Base-by-base conservation (phyloP, 1,284 basidiomycete species). In the Melampsora americana region DNA sequence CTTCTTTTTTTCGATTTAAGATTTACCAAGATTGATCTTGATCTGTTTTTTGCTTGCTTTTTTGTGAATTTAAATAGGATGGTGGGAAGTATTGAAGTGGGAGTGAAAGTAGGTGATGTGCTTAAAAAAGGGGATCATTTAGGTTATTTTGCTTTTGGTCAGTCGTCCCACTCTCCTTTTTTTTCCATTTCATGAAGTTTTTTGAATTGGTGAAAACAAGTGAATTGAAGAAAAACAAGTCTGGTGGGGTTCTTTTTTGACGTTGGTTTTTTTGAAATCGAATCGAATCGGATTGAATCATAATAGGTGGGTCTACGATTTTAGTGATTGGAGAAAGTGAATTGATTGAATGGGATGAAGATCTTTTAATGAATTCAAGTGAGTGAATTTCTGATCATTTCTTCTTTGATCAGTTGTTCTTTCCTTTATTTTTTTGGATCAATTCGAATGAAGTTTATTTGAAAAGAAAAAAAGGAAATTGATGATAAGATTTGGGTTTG, bases 101-200 rank as follows among this genome's bases (percentile, higher is more conserved):
- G 44, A 35, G 60, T 75, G 9, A 62, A 75, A 59, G 12, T 68
- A 1, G 73, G 73, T 28, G 56, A 75, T n/a, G 35, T 23, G 18
- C 50, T 75, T 6, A 68, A 28, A 23, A 75, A 75, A 46, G 73
- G 73, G 3, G 20, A 75, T 9, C 64, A 75, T 68, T 61, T 75
- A 44, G 73, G 73, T 14, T 75, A 75, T n/a, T 75, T 75, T 32
- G 73, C 73, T 20, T 75, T 75, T 64, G 73, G 73, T 75, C 0
- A 32, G 73, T 64, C 1, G 1, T 50, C n/a, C n/a, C n/a, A n/a
- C n/a, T n/a, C n/a, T n/a, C n/a, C n/a, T n/a, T n/a, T n/a, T n/a
- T n/a, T n/a, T n/a, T n/a, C n/a, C n/a, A n/a, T n/a, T n/a, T n/a
- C n/a, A n/a, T n/a, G n/a, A n/a, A n/a, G n/a, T n/a, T n/a, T n/a